Evolutionary conservation across 371 early-diverging fungal genomes (phyloP).

Genomic region (Nosema muscidifuracis): DNA sequence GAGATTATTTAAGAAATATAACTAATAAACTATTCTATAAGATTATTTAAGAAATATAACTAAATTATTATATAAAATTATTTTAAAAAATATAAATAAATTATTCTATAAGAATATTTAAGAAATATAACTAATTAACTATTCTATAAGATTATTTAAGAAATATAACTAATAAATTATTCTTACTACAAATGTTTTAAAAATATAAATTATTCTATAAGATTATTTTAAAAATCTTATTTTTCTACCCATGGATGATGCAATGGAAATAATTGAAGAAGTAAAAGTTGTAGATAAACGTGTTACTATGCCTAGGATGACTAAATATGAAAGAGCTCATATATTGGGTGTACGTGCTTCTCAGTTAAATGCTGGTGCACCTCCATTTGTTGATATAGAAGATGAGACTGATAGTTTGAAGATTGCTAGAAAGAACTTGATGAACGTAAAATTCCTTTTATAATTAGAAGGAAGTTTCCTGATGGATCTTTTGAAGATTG

Average conservation of each 20-base stretch:
- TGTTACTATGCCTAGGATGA: constrained; percentile 94
- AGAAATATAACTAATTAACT: no score
- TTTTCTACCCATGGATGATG: neutral
- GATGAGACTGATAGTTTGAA: constrained; percentile 90
- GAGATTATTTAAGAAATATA: no score
- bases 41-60: no score
- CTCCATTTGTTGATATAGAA: constrained; percentile 87
- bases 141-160: no score
- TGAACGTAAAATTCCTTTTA: constrained; percentile 84
- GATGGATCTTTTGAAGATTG: constrained; percentile 93
- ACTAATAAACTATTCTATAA: no score
- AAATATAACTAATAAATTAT: no score
- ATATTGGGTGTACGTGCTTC: constrained; percentile 75
- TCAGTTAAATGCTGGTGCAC: constrained; percentile 80
- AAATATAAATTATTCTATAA: no score
- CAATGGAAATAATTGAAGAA: neutral
- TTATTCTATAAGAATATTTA: no score
- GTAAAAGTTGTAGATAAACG: constrained; percentile 56
- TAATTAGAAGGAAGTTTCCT: constrained; percentile 85
- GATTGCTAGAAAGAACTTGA: constrained; percentile 93
- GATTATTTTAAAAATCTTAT: no score
- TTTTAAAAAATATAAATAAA: neutral
- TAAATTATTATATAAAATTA: no score
- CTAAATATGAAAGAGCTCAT: constrained; percentile 95
- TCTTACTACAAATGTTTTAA: neutral